phyloP scores from a whole-genome alignment of 129 eudicot species.

The Flaveria trinervia region DNA sequence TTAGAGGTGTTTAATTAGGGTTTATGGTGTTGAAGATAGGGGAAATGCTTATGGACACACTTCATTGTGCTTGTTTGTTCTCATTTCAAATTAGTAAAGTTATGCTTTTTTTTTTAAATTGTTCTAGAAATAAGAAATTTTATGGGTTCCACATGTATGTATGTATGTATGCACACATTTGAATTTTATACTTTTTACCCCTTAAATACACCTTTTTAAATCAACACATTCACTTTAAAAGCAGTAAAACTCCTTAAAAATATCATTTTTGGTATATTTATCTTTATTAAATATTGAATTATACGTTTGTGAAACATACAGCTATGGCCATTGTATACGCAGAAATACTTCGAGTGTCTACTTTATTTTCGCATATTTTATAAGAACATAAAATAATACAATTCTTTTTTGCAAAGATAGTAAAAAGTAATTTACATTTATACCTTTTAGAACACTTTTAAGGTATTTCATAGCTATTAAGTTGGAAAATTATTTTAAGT shows the following conservation, averaged over 20 bases:
- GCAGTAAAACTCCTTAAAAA: background rate
- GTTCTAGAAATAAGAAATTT: background rate
- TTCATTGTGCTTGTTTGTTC: slow-evolving; percentile 2
- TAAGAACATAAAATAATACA: background rate
- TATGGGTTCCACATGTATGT: background rate
- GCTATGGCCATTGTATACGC: too few species aligned
- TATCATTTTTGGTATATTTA: too few species aligned
- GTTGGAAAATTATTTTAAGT: background rate
- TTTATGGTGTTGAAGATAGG: slow-evolving; percentile 14
- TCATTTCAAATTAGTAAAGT: slow-evolving; percentile 12
- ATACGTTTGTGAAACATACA: too few species aligned
- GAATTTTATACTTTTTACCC: background rate
- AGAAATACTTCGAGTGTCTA: background rate
- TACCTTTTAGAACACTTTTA: too few species aligned
- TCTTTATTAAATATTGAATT: too few species aligned
- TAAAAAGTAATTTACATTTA: background rate
- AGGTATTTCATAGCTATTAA: background rate
- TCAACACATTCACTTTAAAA: slow-evolving; percentile 12
- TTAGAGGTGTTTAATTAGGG: slow-evolving; percentile 1
- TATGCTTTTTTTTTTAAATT: background rate
- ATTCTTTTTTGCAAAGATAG: background rate
- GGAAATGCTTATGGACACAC: slow-evolving; percentile 13
- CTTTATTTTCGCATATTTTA: background rate
- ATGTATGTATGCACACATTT: background rate
- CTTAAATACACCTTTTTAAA: background rate